Evolutionary conservation across 169 alveolate genomes (phyloP).

Genomic region (Plasmodium chabaudi): DNA sequence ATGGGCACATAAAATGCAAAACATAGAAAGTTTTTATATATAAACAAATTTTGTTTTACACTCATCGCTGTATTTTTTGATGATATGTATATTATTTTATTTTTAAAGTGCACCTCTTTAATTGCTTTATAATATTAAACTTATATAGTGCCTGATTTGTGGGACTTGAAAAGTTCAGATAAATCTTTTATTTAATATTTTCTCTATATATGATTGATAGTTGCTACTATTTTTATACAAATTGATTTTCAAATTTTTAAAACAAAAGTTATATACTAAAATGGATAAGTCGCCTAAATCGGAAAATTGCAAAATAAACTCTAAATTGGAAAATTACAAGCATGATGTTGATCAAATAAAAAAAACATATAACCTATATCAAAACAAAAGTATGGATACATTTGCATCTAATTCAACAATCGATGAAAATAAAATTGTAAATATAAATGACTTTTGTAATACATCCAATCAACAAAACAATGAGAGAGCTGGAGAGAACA

Average conservation of each 20-base stretch:
- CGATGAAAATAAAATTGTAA: conserved; percentile 65
- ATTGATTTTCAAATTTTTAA: background rate
- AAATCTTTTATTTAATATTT: too few relatives aligned
- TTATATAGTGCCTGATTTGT: too few relatives aligned
- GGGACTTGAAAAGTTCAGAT: too few relatives aligned
- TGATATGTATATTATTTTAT: too few relatives aligned
- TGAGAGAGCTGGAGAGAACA: background rate
- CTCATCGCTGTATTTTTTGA: too few relatives aligned
- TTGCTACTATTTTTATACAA: background rate
- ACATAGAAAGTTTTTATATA: too few relatives aligned
- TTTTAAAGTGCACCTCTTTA: too few relatives aligned
- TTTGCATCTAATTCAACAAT: conserved; percentile 67
- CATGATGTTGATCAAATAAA: conserved; percentile 54
- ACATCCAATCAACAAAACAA: conserved; percentile 6
- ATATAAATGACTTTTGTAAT: conserved; percentile 35
- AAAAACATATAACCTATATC: conserved; percentile 3
- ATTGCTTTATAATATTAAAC: too few relatives aligned
- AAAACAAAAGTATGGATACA: conserved; percentile 20
- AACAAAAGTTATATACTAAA: background rate
- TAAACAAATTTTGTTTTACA: too few relatives aligned
- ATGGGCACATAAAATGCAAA: too few relatives aligned
- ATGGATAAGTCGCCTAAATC: conserved; percentile 1
- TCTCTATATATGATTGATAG: background rate
- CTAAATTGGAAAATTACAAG: conserved; percentile 15
- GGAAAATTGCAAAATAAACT: background rate